Conservation (phyloP, 1,139 yeast genomes). For the Debaryomycetaceae sp. region DNA sequence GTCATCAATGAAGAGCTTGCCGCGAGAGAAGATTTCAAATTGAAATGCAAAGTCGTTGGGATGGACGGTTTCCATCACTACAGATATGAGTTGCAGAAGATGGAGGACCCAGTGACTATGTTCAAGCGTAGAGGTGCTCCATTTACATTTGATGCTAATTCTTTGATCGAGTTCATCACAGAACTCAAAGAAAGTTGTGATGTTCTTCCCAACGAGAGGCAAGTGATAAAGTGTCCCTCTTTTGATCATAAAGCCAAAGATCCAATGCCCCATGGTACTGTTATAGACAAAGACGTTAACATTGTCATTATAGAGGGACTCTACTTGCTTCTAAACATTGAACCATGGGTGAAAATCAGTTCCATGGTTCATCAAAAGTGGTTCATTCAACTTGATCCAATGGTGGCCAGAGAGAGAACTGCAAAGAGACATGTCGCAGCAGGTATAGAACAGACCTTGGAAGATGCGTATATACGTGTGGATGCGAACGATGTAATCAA, state of each 20-base stretch:
- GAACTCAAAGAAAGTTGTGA: constrained; percentile 6
- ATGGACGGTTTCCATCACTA: constrained; percentile 16
- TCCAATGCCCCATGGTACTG: constrained; percentile 13
- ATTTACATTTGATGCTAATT: constrained; percentile 14
- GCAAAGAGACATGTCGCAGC: constrained; percentile 13
- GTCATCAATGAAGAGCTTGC: no score
- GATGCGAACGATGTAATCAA: constrained; percentile 15
- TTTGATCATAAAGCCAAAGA: constrained; percentile 17
- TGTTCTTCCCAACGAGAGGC: not conserved
- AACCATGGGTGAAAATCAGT: constrained; percentile 12
- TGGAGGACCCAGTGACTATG: constrained; percentile 12
- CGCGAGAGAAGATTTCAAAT: constrained; percentile 2
- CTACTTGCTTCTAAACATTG: constrained; percentile 13
- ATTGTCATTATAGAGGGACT: constrained; percentile 17
- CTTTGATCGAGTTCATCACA: constrained; percentile 9
- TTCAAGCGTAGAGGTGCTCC: constrained; percentile 19
- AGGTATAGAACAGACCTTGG: constrained; percentile 9
- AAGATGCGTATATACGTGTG: constrained; percentile 13
- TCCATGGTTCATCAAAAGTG: constrained; percentile 12
- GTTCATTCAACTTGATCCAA: constrained; percentile 10
- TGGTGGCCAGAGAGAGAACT: constrained; percentile 11
- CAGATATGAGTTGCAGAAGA: constrained; percentile 11
- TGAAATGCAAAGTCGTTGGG: constrained; percentile 1
- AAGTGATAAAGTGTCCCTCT: constrained; percentile 9
- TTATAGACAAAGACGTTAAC: constrained; percentile 8